phyloP scores from a whole-genome alignment of 768 basidiomycete genomes.

The Lentinula detonsa region DNA sequence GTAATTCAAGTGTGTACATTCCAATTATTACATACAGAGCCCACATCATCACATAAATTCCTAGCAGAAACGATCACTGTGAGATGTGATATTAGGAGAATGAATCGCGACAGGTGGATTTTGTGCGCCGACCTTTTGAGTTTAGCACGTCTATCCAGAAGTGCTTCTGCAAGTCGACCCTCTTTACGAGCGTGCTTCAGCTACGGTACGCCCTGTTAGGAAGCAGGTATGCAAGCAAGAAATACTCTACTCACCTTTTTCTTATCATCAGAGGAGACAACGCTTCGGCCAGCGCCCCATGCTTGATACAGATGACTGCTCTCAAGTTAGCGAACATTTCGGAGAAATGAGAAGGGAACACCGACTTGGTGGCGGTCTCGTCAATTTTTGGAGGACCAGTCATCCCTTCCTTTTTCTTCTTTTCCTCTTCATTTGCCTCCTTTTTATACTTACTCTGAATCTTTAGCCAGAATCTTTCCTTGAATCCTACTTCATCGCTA shows the following conservation, averaged over 20 bases:
- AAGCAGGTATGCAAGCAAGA: conserved; percentile 1
- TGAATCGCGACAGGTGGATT: neutral
- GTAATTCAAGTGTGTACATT: neutral
- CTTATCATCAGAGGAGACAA: conserved; percentile 67
- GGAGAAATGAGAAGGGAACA: conserved; percentile 8
- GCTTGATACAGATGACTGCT: conserved; percentile 68
- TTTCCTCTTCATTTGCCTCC: conserved; percentile 76
- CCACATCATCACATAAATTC: neutral
- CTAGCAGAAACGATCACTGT: conserved; percentile 48
- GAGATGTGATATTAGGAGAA: neutral
- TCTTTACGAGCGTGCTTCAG: conserved; percentile 76
- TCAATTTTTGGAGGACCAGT: conserved; percentile 48
- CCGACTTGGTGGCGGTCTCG: conserved; percentile 72
- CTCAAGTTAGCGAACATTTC: conserved; percentile 6
- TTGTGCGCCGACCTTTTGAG: conserved; percentile 60
- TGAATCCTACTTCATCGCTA: conserved; percentile 78
- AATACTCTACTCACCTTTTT: conserved; percentile 47
- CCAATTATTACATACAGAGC: neutral
- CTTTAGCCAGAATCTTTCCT: conserved; percentile 84
- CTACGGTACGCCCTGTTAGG: conserved; percentile 26
- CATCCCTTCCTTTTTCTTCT: conserved; percentile 59
- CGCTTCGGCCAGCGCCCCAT: conserved; percentile 76
- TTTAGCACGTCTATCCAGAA: conserved; percentile 76
- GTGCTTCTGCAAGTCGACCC: conserved; percentile 72
- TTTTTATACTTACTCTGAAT: conserved; percentile 86